Evolutionary conservation across 441 rosid genomes (phyloP).

Genomic region (Pelargonium cotyledonis): DNA sequence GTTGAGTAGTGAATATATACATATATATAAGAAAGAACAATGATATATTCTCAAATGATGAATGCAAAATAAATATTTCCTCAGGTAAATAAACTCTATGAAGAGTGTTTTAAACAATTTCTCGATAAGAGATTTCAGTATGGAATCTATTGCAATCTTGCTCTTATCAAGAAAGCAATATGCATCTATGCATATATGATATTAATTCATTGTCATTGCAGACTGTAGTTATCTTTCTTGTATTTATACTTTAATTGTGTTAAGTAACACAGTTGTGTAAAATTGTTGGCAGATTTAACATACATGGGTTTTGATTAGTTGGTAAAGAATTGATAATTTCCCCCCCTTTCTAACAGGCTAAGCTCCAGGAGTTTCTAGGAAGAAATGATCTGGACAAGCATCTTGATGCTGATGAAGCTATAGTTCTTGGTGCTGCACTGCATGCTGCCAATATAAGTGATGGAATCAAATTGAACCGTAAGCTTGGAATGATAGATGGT

Average conservation of each 20-base stretch:
- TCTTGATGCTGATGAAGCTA: slow-evolving; percentile 97
- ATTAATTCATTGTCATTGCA: background rate
- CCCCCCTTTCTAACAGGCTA: slow-evolving; percentile 44
- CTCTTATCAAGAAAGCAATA: too few species aligned
- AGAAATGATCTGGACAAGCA: slow-evolving; percentile 87
- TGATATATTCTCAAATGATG: background rate
- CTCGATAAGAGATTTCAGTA: background rate
- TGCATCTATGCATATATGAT: background rate
- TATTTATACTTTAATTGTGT: background rate
- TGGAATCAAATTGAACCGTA: slow-evolving; percentile 90
- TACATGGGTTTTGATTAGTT: slow-evolving; percentile 8
- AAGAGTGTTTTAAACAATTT: background rate
- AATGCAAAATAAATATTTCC: background rate
- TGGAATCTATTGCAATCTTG: background rate
- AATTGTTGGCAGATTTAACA: slow-evolving; percentile 6
- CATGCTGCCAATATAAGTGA: slow-evolving; percentile 97
- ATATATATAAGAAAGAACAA: background rate
- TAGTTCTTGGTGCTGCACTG: slow-evolving; percentile 81
- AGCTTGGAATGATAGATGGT: slow-evolving; percentile 91
- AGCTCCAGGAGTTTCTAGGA: slow-evolving; percentile 82
- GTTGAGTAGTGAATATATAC: too few species aligned
- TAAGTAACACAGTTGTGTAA: background rate
- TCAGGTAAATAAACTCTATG: background rate
- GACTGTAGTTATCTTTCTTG: background rate
- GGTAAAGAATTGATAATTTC: slow-evolving; percentile 16